These are phyloP conservation scores for Cercospora sp. DNA, from an alignment of 2,329 filamentous ascomycete genomes.

Conservation along the genomic window DNA sequence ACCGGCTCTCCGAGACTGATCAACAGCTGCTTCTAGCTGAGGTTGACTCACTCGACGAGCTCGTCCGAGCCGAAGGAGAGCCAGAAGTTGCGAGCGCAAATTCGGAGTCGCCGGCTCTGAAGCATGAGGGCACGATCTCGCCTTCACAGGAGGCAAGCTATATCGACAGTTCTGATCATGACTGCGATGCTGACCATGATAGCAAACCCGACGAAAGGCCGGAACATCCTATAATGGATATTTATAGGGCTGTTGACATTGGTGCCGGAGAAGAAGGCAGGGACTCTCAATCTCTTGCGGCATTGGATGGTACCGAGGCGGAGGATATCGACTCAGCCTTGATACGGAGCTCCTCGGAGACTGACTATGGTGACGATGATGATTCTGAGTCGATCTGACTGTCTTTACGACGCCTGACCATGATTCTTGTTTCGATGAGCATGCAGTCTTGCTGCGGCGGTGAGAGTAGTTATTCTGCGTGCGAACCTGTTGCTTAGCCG, in stretches of 20 bases:
- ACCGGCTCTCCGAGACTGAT: background rate
- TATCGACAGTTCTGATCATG: background rate
- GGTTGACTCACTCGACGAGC: background rate
- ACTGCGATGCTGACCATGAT: background rate
- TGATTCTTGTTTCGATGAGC: background rate
- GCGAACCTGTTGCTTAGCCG: background rate
- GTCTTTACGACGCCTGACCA: background rate
- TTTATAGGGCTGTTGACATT: background rate
- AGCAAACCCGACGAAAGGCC: background rate
- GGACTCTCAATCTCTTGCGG: background rate
- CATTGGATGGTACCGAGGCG: background rate
- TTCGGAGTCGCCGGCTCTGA: background rate
- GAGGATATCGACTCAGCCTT: background rate
- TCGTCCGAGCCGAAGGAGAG: background rate
- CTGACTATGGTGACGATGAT: background rate
- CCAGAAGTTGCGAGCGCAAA: background rate
- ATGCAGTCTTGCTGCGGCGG: background rate
- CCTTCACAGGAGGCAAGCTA: background rate
- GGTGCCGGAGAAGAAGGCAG: background rate
- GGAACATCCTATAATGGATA: background rate
- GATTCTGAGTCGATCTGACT: background rate
- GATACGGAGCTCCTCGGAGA: background rate
- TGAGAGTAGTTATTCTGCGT: background rate
- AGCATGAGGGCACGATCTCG: background rate
- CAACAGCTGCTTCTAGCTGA: background rate